Conservation (phyloP, 805 yeast genomes). For the Hanseniaspora occidentalis region DNA sequence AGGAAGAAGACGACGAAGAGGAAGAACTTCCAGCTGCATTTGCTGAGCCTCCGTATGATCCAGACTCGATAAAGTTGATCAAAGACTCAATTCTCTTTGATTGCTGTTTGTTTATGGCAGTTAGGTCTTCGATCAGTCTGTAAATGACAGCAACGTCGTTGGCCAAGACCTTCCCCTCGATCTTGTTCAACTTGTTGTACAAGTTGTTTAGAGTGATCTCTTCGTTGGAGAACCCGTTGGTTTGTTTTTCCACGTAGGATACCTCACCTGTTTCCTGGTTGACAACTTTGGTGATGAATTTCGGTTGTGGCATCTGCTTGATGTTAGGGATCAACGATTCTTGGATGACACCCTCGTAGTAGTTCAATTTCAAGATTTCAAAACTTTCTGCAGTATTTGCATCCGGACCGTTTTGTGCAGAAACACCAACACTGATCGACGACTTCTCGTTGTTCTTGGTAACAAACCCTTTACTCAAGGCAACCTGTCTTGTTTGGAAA, state of each 20-base stretch:
- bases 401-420: conserved; percentile 32
- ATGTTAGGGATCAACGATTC: conserved; percentile 51
- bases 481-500: conserved; percentile 47
- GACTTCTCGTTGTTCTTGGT: conserved; percentile 9
- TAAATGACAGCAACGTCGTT: conserved; percentile 21
- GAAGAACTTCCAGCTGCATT: conserved; percentile 2
- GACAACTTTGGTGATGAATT: conserved; percentile 30
- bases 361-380: conserved; percentile 49
- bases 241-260: conserved; percentile 19
- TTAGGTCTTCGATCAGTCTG: conserved; percentile 14
- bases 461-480: conserved; percentile 25
- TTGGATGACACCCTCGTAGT: conserved; percentile 39
- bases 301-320: conserved; percentile 31
- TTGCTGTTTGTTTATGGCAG: conserved; percentile 15
- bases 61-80: conserved; percentile 7
- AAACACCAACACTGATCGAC: conserved; percentile 37
- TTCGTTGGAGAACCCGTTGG: conserved; percentile 12
- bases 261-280: conserved; percentile 25
- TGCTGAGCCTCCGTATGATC: not conserved
- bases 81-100: conserved; percentile 14
- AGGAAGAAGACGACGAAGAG: too few species aligned
- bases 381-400: conserved; percentile 38
- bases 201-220: conserved; percentile 13
- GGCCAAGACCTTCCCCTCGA: conserved; percentile 25
- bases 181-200: conserved; percentile 19